Percentiles rank a stretch among this genome's conserved stretches.
These are phyloP conservation scores for Chalciporus chontae DNA, from an alignment of 768 basidiomycete genomes.

Conservation along the genomic window DNA sequence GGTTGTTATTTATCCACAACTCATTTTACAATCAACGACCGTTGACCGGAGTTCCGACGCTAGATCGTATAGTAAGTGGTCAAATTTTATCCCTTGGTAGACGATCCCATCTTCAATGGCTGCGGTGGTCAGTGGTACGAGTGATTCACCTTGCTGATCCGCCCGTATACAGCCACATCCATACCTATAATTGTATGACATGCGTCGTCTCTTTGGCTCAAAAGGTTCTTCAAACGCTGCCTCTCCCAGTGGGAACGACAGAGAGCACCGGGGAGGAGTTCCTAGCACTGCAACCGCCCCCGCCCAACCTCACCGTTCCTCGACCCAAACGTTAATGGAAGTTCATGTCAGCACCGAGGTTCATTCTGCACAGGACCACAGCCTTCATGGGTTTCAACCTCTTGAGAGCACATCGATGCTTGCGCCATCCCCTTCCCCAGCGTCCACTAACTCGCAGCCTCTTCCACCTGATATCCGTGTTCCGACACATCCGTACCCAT, in stretches of 20 bases:
- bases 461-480: constrained; percentile 33
- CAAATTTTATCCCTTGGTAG: constrained; percentile 2
- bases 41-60: background rate
- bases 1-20: background rate
- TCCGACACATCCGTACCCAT: constrained; percentile 32
- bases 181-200: constrained; percentile 13
- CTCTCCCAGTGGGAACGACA: constrained; percentile 22
- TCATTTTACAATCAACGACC: constrained; percentile 5
- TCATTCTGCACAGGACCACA: constrained; percentile 17
- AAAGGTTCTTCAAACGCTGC: constrained; percentile 18
- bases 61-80: constrained; percentile 14
- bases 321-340: constrained; percentile 16
- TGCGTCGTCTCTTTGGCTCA: constrained; percentile 32
- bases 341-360: constrained; percentile 30
- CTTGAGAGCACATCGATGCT: constrained; percentile 18
- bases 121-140: constrained; percentile 17
- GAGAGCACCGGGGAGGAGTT: constrained; percentile 18
- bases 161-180: constrained; percentile 11
- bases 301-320: constrained; percentile 2
- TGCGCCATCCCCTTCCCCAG: constrained; percentile 16
- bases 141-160: constrained; percentile 12
- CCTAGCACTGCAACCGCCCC: constrained; percentile 1
- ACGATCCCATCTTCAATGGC: constrained; percentile 11
- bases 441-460: constrained; percentile 16
- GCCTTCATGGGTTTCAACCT: constrained; percentile 13